Conservation (phyloP, 805 yeast genomes). For the Kazachstania psychrophila region DNA sequence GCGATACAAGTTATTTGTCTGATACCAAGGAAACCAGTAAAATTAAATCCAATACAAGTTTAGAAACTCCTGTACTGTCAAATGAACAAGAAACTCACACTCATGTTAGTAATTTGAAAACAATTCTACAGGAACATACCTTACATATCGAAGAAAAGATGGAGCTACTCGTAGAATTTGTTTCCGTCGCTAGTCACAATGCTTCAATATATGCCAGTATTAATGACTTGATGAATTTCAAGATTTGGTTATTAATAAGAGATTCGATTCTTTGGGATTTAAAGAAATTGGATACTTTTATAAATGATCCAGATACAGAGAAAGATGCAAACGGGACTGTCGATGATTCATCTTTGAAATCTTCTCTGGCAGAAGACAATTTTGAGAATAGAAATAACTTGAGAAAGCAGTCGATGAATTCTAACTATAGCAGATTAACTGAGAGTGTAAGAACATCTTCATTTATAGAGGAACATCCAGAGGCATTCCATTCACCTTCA, state of each 20-base stretch:
- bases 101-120: too few species aligned
- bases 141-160: constrained; percentile 13
- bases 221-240: constrained; percentile 25
- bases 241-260: constrained; percentile 27
- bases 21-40: too few species aligned
- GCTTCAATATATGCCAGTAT: constrained; percentile 26
- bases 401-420: constrained; percentile 7
- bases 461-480: constrained; percentile 21
- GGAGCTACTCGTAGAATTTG: constrained; percentile 20
- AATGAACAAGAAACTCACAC: too few species aligned
- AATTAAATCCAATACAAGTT: too few species aligned
- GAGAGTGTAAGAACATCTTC: constrained; percentile 22
- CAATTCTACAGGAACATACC: too few species aligned
- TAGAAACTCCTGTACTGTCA: too few species aligned
- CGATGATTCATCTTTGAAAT: background rate
- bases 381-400: background rate
- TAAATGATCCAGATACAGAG: background rate
- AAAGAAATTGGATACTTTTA: constrained; percentile 10
- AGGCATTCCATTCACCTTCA: constrained; percentile 10
- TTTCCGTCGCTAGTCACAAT: constrained; percentile 26
- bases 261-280: constrained; percentile 29
- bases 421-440: constrained; percentile 15
- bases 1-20: background rate
- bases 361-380: constrained; percentile 2
- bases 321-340: too few species aligned